Evolutionary conservation across 495 filamentous ascomycete genomes (phyloP).

Genomic region (Lasiosphaeriaceae sp.): DNA sequence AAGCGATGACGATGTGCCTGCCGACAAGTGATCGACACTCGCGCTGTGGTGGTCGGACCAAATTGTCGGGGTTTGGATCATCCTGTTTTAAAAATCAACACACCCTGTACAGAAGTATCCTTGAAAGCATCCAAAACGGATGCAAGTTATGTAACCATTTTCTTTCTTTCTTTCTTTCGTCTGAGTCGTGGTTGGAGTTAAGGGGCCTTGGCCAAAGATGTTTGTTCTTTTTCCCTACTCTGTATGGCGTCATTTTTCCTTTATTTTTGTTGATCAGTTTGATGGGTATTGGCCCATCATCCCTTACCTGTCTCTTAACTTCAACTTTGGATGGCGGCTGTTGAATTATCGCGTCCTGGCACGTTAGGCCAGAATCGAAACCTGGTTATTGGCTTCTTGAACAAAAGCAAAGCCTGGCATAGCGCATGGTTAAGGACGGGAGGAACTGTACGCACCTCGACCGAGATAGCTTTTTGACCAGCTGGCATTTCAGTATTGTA

Average conservation of each 20-base stretch:
- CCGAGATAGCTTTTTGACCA: neutral
- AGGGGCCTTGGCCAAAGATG: neutral
- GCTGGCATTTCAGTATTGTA: no score
- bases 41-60: no score
- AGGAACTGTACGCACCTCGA: neutral
- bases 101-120: neutral
- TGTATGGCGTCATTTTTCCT: neutral
- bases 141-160: neutral
- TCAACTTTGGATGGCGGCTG: neutral
- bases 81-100: no score
- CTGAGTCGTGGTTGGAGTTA: neutral
- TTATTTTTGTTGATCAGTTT: neutral
- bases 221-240: neutral
- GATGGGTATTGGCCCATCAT: neutral
- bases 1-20: neutral
- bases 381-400: neutral
- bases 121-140: neutral
- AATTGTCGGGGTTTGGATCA: no score
- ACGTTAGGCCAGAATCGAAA: neutral
- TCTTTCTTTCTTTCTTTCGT: neutral
- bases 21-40: neutral
- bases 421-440: neutral
- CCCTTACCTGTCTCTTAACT: neutral
- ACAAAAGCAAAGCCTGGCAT: neutral
- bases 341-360: neutral